Conservation (phyloP, 2,329 filamentous ascomycete species). For the Diplocarpon rosae region DNA sequence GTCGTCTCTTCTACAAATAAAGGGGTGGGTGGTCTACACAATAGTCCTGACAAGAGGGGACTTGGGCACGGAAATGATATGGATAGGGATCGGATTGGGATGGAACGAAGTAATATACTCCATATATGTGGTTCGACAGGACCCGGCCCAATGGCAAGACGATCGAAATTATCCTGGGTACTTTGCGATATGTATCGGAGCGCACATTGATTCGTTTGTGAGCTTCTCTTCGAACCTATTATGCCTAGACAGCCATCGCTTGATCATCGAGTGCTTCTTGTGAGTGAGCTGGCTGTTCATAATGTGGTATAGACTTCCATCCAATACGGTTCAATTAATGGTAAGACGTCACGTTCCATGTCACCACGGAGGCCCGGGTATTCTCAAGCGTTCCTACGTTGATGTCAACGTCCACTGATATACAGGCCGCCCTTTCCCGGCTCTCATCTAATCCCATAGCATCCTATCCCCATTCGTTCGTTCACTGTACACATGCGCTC, state of each 20-base stretch:
- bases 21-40: background rate
- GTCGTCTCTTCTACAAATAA: slow-evolving; percentile 4
- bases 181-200: background rate
- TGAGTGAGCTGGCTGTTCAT: too few species aligned
- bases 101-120: slow-evolving; percentile 17
- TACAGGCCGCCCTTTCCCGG: slow-evolving; percentile 1
- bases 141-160: background rate
- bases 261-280: too few species aligned
- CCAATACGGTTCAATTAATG: too few species aligned
- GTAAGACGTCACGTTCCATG: too few species aligned
- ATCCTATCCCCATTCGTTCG: background rate
- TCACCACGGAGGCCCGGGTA: too few species aligned
- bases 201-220: too few species aligned
- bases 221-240: too few species aligned
- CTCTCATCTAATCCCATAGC: background rate
- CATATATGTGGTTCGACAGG: slow-evolving; percentile 10
- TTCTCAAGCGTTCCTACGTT: too few species aligned
- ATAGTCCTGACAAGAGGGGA: background rate
- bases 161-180: background rate
- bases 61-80: slow-evolving; percentile 12
- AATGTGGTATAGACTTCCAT: too few species aligned
- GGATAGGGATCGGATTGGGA: slow-evolving; percentile 12
- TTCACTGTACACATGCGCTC: slow-evolving; percentile 13
- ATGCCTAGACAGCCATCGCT: too few species aligned
- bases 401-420: slow-evolving; percentile 1